A percentile compares a stretch with the other conserved stretches of the same genome.
Conservation (phyloP, 768 basidiomycete genomes). For the Antrodiella citrinella region DNA sequence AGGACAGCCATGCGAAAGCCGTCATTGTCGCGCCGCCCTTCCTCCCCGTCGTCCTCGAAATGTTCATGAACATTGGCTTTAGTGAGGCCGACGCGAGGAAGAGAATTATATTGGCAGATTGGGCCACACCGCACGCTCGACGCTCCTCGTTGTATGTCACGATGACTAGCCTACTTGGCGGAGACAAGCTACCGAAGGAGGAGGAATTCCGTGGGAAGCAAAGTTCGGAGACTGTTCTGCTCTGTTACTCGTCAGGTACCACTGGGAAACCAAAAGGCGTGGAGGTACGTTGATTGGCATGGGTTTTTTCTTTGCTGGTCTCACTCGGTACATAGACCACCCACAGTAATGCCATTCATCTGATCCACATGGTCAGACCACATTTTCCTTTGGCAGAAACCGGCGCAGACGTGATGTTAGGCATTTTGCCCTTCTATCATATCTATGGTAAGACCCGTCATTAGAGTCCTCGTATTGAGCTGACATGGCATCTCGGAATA, state of each 20-base stretch:
- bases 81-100: conserved; percentile 37
- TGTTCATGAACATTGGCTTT: conserved; percentile 45
- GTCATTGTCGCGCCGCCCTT: conserved; percentile 62
- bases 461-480: neutral
- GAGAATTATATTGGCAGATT: conserved; percentile 48
- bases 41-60: conserved; percentile 43
- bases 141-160: conserved; percentile 26
- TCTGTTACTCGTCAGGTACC: conserved; percentile 66
- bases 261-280: conserved; percentile 75
- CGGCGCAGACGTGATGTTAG: conserved; percentile 45
- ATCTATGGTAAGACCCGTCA: conserved; percentile 32
- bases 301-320: neutral
- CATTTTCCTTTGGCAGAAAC: conserved; percentile 34
- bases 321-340: conserved; percentile 37
- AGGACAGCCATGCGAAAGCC: conserved; percentile 54
- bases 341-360: conserved; percentile 58
- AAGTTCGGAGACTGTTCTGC: conserved; percentile 50
- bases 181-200: conserved; percentile 42
- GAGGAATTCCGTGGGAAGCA: conserved; percentile 44
- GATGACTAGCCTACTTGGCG: conserved; percentile 42
- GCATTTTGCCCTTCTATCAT: conserved; percentile 55
- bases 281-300: conserved; percentile 21
- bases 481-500: conserved; percentile 15
- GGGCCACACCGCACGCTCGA: conserved; percentile 8
- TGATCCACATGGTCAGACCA: conserved; percentile 41